Evolutionary conservation across 192 early-diverging fungal species (phyloP).

Genomic region (Coemansia sp.): DNA sequence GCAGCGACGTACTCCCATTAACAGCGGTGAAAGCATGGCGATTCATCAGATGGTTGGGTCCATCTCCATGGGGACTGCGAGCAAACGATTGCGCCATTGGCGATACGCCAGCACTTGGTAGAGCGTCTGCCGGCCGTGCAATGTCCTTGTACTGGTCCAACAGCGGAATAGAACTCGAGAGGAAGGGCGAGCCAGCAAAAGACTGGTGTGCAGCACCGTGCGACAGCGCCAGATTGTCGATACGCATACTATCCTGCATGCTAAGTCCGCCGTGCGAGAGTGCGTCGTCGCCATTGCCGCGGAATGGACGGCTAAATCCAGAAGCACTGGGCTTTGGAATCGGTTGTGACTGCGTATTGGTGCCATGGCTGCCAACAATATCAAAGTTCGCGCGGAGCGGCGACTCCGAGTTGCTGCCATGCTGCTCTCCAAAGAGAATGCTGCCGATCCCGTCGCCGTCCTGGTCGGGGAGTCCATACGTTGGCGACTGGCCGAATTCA

Average conservation of each 20-base stretch:
- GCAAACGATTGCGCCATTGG: conserved; percentile 43
- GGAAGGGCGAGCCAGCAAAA: conserved; percentile 47
- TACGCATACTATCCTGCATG: conserved; percentile 48
- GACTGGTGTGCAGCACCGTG: conserved; percentile 40
- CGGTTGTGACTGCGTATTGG: conserved; percentile 43
- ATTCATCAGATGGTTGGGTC: conserved; percentile 29
- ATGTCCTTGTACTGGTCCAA: conserved; percentile 48
- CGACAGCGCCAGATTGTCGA: conserved; percentile 49
- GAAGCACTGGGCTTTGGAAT: conserved; percentile 36
- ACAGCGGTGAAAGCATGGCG: conserved; percentile 51
- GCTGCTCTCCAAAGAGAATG: conserved; percentile 15
- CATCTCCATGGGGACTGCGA: conserved; percentile 28
- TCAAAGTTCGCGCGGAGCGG: conserved; percentile 31
- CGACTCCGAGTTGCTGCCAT: conserved; percentile 20
- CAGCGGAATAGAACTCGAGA: conserved; percentile 51
- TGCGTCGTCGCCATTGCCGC: conserved; percentile 12
- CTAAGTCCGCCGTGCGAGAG: conserved; percentile 33
- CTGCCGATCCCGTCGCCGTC: conserved; percentile 11
- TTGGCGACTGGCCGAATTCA: background rate
- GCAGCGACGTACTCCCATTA: conserved; percentile 11
- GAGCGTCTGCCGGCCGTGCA: conserved; percentile 17
- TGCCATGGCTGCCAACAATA: conserved; percentile 8
- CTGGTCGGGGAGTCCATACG: conserved; percentile 1
- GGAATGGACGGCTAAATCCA: conserved; percentile 23
- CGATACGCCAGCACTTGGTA: conserved; percentile 26